A percentile compares a stretch with the other conserved stretches of the same genome.
These are phyloP conservation scores for Megacollybia marginata DNA, from an alignment of 768 basidiomycete species.

Conservation along the genomic window DNA sequence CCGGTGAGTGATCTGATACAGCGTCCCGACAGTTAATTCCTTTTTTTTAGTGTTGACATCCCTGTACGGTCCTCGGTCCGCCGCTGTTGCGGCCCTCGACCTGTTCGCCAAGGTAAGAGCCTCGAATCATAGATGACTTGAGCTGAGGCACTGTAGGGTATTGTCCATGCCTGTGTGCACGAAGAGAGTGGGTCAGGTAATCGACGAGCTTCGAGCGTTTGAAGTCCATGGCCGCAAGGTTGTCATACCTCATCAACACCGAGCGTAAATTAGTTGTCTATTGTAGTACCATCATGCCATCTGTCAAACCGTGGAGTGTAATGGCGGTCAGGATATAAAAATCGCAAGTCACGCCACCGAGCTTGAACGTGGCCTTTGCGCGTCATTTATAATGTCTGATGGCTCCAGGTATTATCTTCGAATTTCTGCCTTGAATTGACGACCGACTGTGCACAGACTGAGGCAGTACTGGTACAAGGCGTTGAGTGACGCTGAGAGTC, in stretches of 20 bases:
- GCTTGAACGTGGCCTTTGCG: too few relatives aligned
- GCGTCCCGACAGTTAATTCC: too few relatives aligned
- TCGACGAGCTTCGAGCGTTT: constrained; percentile 7
- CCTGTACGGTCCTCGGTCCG: too few relatives aligned
- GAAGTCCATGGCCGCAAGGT: constrained; percentile 4
- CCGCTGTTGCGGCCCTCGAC: too few relatives aligned
- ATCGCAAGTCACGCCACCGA: too few relatives aligned
- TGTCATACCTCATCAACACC: constrained; percentile 1
- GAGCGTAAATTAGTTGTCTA: too few relatives aligned
- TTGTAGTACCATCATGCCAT: too few relatives aligned
- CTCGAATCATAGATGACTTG: neutral
- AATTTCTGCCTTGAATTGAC: neutral
- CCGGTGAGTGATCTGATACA: too few relatives aligned
- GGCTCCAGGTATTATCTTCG: constrained; percentile 43
- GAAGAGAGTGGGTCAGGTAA: constrained; percentile 6
- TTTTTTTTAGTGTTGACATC: too few relatives aligned
- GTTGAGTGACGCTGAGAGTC: constrained; percentile 64
- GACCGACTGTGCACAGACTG: constrained; percentile 39
- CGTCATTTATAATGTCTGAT: constrained; percentile 36
- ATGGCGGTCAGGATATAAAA: too few relatives aligned
- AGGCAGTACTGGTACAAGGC: constrained; percentile 79
- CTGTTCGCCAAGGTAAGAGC: too few relatives aligned
- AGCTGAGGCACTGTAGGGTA: constrained; percentile 2
- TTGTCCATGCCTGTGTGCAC: neutral
- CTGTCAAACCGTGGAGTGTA: too few relatives aligned